Evolutionary conservation across 306 rosid species (phyloP).

Genomic region (Cicer bijugum): DNA sequence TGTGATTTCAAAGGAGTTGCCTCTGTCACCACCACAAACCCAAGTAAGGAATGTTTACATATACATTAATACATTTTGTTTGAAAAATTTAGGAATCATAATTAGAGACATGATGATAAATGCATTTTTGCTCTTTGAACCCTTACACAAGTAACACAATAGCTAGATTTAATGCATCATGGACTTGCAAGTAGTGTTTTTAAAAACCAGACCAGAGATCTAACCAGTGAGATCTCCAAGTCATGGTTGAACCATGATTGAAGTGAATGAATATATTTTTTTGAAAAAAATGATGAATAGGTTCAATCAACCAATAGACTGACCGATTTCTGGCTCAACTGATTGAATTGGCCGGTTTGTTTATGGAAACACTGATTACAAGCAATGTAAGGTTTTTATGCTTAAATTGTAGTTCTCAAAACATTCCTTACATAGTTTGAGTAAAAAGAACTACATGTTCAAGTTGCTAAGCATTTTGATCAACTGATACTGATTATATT

Average conservation of each 20-base stretch:
- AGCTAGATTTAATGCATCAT: neutral
- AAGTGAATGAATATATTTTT: too few relatives aligned
- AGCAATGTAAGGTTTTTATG: too few relatives aligned
- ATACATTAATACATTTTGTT: neutral
- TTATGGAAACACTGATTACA: too few relatives aligned
- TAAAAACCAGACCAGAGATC: neutral
- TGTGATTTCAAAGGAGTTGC: conserved; percentile 99
- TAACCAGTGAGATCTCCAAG: too few relatives aligned
- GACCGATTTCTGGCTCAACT: too few relatives aligned
- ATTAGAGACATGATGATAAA: neutral
- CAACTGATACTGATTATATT: conserved; percentile 43
- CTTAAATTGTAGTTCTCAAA: too few relatives aligned
- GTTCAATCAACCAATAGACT: too few relatives aligned
- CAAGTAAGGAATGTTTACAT: conserved; percentile 66
- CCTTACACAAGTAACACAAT: neutral
- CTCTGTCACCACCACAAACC: conserved; percentile 81
- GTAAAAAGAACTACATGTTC: neutral
- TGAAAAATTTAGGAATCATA: neutral
- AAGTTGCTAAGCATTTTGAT: conserved; percentile 7
- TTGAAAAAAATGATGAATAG: too few relatives aligned
- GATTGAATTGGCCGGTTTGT: too few relatives aligned
- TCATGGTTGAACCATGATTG: too few relatives aligned
- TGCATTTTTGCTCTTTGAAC: neutral
- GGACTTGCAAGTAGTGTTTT: neutral
- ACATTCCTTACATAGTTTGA: neutral